Conservation (phyloP, 257 asterid genomes). For the Jacaranda mimosifolia region DNA sequence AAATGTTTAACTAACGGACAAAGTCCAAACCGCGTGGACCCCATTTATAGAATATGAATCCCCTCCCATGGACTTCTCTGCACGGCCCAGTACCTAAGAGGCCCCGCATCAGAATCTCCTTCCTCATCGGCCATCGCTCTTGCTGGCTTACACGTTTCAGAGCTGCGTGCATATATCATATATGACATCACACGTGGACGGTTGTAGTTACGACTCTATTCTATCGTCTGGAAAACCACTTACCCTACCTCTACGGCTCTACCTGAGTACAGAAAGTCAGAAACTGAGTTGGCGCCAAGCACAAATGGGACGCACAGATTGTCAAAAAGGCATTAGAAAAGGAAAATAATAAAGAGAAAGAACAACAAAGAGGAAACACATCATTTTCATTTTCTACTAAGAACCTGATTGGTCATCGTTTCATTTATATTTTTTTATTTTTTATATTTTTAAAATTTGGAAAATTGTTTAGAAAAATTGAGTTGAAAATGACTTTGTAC, state of each 20-base stretch:
- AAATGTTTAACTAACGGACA: conserved; percentile 43
- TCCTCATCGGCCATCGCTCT: background rate
- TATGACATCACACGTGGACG: conserved; percentile 39
- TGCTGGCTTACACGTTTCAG: conserved; percentile 3
- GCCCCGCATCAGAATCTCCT: conserved; percentile 33
- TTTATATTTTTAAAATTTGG: no score
- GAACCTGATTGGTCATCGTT: no score
- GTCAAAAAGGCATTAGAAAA: conserved; percentile 15
- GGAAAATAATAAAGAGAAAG: background rate
- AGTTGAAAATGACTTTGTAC: no score
- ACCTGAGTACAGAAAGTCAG: background rate
- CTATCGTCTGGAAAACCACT: background rate
- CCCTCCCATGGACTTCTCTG: conserved; percentile 48
- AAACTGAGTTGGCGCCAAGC: conserved; percentile 45
- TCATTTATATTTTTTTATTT: no score
- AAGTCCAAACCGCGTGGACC: conserved; percentile 66
- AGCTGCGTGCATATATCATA: no score
- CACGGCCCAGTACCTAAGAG: conserved; percentile 45
- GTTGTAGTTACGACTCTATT: background rate
- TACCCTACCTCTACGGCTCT: no score
- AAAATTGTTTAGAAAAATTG: no score
- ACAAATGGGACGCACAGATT: conserved; percentile 21
- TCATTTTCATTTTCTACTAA: background rate
- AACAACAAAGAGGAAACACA: background rate
- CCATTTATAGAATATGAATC: conserved; percentile 24